Conservation (phyloP, 768 basidiomycete genomes). For the Trametopsis cervina region DNA sequence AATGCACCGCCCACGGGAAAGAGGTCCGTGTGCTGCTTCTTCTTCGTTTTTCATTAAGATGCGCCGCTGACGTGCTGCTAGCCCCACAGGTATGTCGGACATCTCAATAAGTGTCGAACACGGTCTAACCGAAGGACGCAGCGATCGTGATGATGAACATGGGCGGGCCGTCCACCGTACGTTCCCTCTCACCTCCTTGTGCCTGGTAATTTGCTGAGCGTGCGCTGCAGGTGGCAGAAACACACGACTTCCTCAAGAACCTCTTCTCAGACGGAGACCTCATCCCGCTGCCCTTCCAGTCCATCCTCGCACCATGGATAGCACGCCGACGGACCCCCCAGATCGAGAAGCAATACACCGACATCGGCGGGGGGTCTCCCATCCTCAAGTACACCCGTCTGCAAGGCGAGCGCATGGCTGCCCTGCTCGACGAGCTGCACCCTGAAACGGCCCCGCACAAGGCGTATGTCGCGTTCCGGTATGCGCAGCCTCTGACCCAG, state of each 20-base stretch:
- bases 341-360: slow-evolving; percentile 91
- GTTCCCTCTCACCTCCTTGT: slow-evolving; percentile 20
- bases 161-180: slow-evolving; percentile 92
- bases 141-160: slow-evolving; percentile 98
- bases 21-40: slow-evolving; percentile 28
- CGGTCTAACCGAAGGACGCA: slow-evolving; percentile 15
- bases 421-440: slow-evolving; percentile 88
- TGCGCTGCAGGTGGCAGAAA: slow-evolving; percentile 69
- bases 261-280: slow-evolving; percentile 91
- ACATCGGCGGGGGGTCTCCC: slow-evolving; percentile 95
- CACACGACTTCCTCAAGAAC: slow-evolving; percentile 85
- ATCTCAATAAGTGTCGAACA: too few species aligned
- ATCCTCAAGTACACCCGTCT: slow-evolving; percentile 84
- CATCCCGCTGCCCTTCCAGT: slow-evolving; percentile 93
- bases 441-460: slow-evolving; percentile 94
- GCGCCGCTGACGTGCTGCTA: slow-evolving; percentile 8
- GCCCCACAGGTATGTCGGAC: slow-evolving; percentile 21
- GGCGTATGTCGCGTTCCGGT: slow-evolving; percentile 92
- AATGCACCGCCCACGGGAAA: slow-evolving; percentile 32
- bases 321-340: slow-evolving; percentile 84
- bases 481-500: slow-evolving; percentile 84
- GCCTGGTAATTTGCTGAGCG: not conserved
- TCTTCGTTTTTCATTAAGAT: too few species aligned
- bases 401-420: slow-evolving; percentile 88
- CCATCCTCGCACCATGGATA: slow-evolving; percentile 78